Evolutionary conservation across 1,139 yeast species (phyloP).

Genomic region (Yamadazyma sp.): DNA sequence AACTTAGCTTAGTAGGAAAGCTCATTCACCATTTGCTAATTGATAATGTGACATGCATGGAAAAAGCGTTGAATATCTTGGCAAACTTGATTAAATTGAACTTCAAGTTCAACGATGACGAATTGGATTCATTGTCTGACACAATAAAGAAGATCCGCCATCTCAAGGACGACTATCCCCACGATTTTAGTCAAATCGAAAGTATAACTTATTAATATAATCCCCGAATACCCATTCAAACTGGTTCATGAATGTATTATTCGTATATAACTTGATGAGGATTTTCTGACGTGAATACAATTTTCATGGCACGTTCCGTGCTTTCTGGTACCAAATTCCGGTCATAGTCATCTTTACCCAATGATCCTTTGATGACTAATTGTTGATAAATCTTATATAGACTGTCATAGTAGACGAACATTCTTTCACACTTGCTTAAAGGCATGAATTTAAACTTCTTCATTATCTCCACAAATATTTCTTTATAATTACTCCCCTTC

Average conservation of each 20-base stretch:
- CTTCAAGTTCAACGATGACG: constrained; percentile 47
- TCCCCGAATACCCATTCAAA: too few species aligned
- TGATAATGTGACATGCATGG: constrained; percentile 48
- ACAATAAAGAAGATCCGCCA: constrained; percentile 44
- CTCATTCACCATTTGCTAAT: constrained; percentile 11
- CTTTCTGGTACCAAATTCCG: constrained; percentile 30
- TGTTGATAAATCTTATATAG: constrained; percentile 36
- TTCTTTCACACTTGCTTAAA: constrained; percentile 36
- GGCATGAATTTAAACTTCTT: constrained; percentile 61
- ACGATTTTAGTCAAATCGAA: constrained; percentile 52
- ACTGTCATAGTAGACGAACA: constrained; percentile 35
- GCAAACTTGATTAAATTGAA: constrained; percentile 47
- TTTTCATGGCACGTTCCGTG: constrained; percentile 44
- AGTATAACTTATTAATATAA: constrained; percentile 27
- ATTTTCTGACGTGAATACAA: constrained; percentile 49
- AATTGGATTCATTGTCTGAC: constrained; percentile 38
- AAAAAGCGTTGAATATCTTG: constrained; percentile 58
- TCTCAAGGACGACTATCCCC: constrained; percentile 47
- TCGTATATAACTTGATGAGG: constrained; percentile 40
- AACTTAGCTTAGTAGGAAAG: constrained; percentile 34
- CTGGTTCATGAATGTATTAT: too few species aligned
- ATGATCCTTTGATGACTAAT: constrained; percentile 21
- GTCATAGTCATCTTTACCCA: constrained; percentile 32
- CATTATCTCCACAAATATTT: constrained; percentile 49
- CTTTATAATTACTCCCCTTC: constrained; percentile 47